A percentile compares a stretch with the other conserved stretches of the same genome.
Conservation (phyloP, 2,329 filamentous ascomycete genomes). For the Allantophomopsis lycopodina region DNA sequence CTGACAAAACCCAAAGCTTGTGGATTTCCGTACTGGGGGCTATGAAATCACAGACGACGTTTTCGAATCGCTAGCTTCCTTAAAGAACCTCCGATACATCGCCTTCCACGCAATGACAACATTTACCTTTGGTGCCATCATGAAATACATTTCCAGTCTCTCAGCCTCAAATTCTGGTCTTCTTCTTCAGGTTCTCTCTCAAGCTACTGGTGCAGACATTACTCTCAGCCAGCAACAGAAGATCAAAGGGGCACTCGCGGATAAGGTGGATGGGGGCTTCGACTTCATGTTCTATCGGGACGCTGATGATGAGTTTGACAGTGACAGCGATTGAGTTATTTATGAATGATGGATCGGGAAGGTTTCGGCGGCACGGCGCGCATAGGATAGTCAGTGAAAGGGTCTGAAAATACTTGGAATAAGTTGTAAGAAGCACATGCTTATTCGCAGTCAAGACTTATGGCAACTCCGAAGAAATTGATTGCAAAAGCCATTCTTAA, state of each 20-base stretch:
- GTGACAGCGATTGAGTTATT: constrained; percentile 1
- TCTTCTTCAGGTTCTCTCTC: constrained; percentile 17
- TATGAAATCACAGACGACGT: constrained; percentile 35
- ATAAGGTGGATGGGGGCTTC: constrained; percentile 19
- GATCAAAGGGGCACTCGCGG: constrained; percentile 14
- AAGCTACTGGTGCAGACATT: constrained; percentile 14
- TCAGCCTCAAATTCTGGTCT: constrained; percentile 19
- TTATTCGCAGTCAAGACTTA: no score
- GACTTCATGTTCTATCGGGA: constrained; percentile 18
- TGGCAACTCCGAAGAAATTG: no score
- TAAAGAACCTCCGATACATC: constrained; percentile 34
- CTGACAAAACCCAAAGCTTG: constrained; percentile 23
- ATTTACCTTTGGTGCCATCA: constrained; percentile 37
- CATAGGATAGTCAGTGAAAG: no score
- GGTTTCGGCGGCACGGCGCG: no score
- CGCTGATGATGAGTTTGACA: constrained; percentile 13
- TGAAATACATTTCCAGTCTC: constrained; percentile 24
- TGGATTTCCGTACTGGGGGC: constrained; percentile 42
- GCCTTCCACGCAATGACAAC: constrained; percentile 37
- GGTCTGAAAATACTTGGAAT: no score
- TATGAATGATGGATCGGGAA: no score
- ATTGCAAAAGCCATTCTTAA: no score
- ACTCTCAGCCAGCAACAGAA: constrained; percentile 10
- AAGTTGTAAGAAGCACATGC: no score
- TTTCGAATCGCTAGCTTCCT: constrained; percentile 25